Evolutionary conservation across 2,329 filamentous ascomycete species (phyloP), one percentile per base, ranked within the genome.

Genomic region (Exophiala dermatitidis): DNA sequence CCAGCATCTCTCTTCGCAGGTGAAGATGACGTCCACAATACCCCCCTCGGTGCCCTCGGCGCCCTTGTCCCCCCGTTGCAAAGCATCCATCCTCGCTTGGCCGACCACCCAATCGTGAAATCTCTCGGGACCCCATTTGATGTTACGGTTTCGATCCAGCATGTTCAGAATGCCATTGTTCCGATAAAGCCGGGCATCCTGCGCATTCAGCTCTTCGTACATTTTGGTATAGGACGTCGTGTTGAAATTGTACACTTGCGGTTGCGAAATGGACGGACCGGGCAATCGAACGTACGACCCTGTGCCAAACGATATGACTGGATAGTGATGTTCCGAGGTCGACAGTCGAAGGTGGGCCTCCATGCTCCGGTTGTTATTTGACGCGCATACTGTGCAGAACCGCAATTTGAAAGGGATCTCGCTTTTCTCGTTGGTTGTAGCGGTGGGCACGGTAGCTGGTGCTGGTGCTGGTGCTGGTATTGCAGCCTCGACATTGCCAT

Each of bases 281-380:
- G 93, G 93, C 0, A 98, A 78, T 29, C 93, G 88, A 62, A 98
- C 93, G 12, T 95, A 83, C 12, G 90, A 95, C 51, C 93, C 93
- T 0, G 93, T 98, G 58, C 93, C 93, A 69, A 97, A 98, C 12
- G 91, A 97, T 63, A 97, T 94, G 62, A 95, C 91, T n/a, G 93
- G 93, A 66, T 93, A 97, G 46, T 84, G 74, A 45, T 90, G 93
- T 50, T 85, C 73, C 46, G 89, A 88, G 56, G 86, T 81, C 3
- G 93, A 88, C 33, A 98, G 84, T 59, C 88, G 88, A 30, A 96
- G 82, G 71, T 98, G 93, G n/a, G 91, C 91, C 78, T 97, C 93
- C 93, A 98, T 97, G n/a, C 88, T 95, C 82, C 93, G 84, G 67
- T 98, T 98, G 71, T 98, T 90, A 66, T 98, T 98, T 66, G 90